phyloP scores from a whole-genome alignment of 1,284 basidiomycete genomes.

The Cryptococcus neoformans region DNA sequence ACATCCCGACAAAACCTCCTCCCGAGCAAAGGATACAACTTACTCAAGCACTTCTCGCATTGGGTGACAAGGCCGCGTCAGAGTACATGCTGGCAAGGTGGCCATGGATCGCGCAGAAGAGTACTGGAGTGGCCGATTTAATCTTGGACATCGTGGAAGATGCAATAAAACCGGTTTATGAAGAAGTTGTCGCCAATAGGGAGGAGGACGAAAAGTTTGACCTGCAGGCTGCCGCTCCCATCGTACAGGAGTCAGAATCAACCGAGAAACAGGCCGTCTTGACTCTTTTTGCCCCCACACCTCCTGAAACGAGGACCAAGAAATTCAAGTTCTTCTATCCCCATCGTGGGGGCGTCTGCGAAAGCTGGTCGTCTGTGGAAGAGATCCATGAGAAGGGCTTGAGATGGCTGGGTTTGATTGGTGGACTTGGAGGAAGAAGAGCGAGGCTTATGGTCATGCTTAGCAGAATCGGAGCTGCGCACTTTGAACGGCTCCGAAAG shows the following conservation, averaged over 20 bases:
- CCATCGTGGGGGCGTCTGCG: constrained; percentile 70
- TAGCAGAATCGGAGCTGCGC: constrained; percentile 58
- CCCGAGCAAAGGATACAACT: constrained; percentile 81
- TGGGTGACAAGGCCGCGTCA: constrained; percentile 77
- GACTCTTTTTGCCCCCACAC: constrained; percentile 68
- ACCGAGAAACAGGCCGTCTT: constrained; percentile 19
- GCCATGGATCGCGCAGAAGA: constrained; percentile 79
- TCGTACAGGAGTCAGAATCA: constrained; percentile 1
- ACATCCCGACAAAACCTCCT: constrained; percentile 33
- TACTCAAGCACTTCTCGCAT: constrained; percentile 72
- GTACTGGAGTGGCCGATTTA: constrained; percentile 79
- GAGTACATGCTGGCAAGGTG: constrained; percentile 75
- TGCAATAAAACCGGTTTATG: constrained; percentile 68
- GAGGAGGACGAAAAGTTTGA: constrained; percentile 38
- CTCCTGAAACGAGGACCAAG: constrained; percentile 64
- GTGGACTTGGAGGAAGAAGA: constrained; percentile 70
- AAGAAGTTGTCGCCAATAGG: constrained; percentile 50
- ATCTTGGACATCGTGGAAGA: constrained; percentile 69
- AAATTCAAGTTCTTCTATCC: constrained; percentile 89
- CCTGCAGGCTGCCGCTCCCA: constrained; percentile 13
- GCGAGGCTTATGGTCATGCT: constrained; percentile 62
- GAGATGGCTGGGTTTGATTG: constrained; percentile 70
- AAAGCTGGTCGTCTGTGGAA: constrained; percentile 61
- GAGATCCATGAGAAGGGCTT: constrained; percentile 60
- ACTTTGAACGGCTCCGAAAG: constrained; percentile 38